phyloP scores from a whole-genome alignment of 352 stramenopile genomes.

The Thalassiosira pacifica region DNA sequence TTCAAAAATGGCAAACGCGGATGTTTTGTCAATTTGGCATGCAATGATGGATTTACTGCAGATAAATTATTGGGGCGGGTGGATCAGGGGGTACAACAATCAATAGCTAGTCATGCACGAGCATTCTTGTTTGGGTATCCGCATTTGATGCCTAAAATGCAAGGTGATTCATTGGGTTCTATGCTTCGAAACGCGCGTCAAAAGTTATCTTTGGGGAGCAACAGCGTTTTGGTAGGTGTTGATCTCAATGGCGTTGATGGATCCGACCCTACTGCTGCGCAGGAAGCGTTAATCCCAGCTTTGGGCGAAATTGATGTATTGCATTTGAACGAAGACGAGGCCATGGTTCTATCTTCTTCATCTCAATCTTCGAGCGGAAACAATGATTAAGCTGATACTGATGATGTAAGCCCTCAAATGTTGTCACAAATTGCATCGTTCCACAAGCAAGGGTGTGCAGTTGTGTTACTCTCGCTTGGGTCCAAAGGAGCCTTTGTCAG shows the following conservation, averaged over 20 bases:
- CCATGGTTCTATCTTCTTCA: slow-evolving; percentile 39
- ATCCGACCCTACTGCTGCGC: slow-evolving; percentile 38
- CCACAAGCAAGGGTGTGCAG: slow-evolving; percentile 54
- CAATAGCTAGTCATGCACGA: slow-evolving; percentile 8
- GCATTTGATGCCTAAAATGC: slow-evolving; percentile 63
- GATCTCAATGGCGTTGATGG: slow-evolving; percentile 64
- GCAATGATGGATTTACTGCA: slow-evolving; percentile 58
- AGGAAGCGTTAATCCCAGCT: slow-evolving; percentile 50
- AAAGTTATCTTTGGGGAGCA: slow-evolving; percentile 22
- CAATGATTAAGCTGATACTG: slow-evolving; percentile 23
- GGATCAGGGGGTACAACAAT: slow-evolving; percentile 15
- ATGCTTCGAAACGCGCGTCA: slow-evolving; percentile 43
- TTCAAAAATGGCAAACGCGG: slow-evolving; percentile 57
- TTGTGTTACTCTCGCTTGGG: slow-evolving; percentile 57
- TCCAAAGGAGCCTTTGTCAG: slow-evolving; percentile 56
- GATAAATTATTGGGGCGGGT: slow-evolving; percentile 53
- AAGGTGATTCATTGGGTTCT: slow-evolving; percentile 42
- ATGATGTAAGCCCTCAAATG: slow-evolving; percentile 30
- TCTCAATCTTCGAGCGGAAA: slow-evolving; percentile 4
- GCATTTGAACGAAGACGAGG: slow-evolving; percentile 69
- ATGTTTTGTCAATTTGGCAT: slow-evolving; percentile 65
- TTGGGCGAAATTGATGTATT: slow-evolving; percentile 57
- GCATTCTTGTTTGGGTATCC: slow-evolving; percentile 68
- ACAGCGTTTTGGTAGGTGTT: slow-evolving; percentile 46
- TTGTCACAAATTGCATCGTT: slow-evolving; percentile 46